Evolutionary conservation across 2,329 filamentous ascomycete species (phyloP).

Genomic region (Phaeomoniella chlamydospora): DNA sequence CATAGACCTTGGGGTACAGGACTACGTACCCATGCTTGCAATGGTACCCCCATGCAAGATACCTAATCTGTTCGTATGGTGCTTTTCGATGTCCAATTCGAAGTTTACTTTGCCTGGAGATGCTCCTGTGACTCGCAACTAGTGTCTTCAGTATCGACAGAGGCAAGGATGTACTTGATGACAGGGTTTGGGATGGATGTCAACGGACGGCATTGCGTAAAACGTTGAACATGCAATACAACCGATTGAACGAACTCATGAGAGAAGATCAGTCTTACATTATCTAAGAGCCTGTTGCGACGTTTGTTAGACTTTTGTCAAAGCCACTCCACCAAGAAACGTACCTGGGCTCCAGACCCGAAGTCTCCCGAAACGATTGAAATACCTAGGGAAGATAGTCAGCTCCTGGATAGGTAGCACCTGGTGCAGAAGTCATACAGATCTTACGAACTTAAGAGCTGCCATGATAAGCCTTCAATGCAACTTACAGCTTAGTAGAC

Average conservation of each 20-base stretch:
- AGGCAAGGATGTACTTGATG: too few species aligned
- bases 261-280: too few species aligned
- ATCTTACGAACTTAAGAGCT: slow-evolving; percentile 48
- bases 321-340: too few species aligned
- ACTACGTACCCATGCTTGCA: slow-evolving; percentile 37
- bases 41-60: slow-evolving; percentile 56
- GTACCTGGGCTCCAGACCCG: slow-evolving; percentile 79
- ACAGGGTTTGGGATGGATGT: too few species aligned
- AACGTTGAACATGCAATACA: too few species aligned
- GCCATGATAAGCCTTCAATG: slow-evolving; percentile 27
- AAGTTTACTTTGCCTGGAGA: slow-evolving; percentile 49
- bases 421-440: slow-evolving; percentile 39
- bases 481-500: not conserved
- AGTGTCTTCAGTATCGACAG: slow-evolving; percentile 3
- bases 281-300: slow-evolving; percentile 4
- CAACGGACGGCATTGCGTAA: too few species aligned
- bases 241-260: not conserved
- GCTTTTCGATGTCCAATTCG: slow-evolving; percentile 48
- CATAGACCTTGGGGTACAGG: not conserved
- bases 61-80: slow-evolving; percentile 52
- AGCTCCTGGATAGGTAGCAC: slow-evolving; percentile 49
- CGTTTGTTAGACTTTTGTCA: slow-evolving; percentile 4
- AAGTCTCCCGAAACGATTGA: slow-evolving; percentile 73
- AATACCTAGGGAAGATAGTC: slow-evolving; percentile 54
- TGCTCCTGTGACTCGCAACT: slow-evolving; percentile 48